Conservation (phyloP, 306 rosid genomes). For the Citrullus mucosospermus region DNA sequence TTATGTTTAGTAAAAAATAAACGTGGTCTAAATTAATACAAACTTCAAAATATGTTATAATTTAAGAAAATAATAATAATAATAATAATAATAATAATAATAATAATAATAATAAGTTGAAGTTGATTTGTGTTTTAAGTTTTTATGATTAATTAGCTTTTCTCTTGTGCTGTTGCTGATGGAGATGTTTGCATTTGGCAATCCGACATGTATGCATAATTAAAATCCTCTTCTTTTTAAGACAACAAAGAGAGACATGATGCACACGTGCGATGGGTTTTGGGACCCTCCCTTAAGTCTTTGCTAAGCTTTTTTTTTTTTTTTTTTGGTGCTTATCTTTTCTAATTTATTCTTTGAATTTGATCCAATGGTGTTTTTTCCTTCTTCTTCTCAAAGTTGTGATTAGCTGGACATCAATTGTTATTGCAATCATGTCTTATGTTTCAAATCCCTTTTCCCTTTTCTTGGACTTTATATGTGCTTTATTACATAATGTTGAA, state of each 20-base stretch:
- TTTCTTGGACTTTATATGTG: background rate
- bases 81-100: no score
- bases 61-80: no score
- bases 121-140: background rate
- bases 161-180: background rate
- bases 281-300: conserved; percentile 8
- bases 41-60: no score
- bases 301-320: background rate
- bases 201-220: background rate
- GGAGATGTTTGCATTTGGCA: background rate
- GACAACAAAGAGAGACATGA: conserved; percentile 6
- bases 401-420: background rate
- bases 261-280: conserved; percentile 30
- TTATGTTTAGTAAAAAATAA: no score
- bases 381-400: background rate
- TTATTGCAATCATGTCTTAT: background rate
- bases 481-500: background rate
- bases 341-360: background rate
- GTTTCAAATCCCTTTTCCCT: background rate
- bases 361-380: background rate
- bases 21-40: no score
- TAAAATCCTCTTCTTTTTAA: background rate
- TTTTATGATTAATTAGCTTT: background rate
- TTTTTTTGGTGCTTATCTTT: background rate
- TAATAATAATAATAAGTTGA: no score